Base-by-base conservation (phyloP, 345 rosid genomes). In the Carallia pectinifolia region DNA sequence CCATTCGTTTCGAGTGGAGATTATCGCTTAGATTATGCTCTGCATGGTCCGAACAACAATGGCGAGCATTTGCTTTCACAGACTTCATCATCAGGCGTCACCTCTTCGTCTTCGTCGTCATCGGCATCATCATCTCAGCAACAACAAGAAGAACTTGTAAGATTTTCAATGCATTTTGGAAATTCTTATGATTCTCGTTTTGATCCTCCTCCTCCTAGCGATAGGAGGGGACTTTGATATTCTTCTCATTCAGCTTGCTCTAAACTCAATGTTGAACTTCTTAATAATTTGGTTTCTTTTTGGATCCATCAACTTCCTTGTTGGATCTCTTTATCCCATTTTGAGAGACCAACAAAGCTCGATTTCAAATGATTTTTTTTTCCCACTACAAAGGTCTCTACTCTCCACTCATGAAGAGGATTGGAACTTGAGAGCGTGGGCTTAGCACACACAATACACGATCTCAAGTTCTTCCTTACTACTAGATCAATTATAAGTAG, bases 51-150 rank as follows among this genome's bases (percentile, higher is more conserved):
- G 53, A 61, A 69, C 29, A 68, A 76, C 7, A 39, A 69, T 9
- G 61, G n/a, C 64, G 71, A 48, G n/a, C n/a, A n/a, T n/a, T 65
- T 47, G 66, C 54, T 58, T 68, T 71, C 76, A 4, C 17, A 38
- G 30, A 15, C 76, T 3, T 40, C 58, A 36, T 16, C 70, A 10
- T 52, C 71, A 29, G 53, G 71, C 5, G 48, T 82, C 30, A 64
- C 78, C 12, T 75, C 84, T 7, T 79, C 77, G 0, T 73, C 82
- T 48, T 71, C 82, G 0, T 64, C 80, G 12, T 27, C 79, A 23
- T 55, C 77, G 7, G 68, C 62, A 7, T 50, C 58, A 15, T 73
- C 67, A 58, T 63, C 55, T 4, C 60, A 63, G 7, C 74, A 75
- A 3, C 76, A 73, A 6, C 66, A 77, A 15, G 8, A 71, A 4